Conservation (phyloP, 1,284 basidiomycete species). For the Sporisorium scitamineum region DNA sequence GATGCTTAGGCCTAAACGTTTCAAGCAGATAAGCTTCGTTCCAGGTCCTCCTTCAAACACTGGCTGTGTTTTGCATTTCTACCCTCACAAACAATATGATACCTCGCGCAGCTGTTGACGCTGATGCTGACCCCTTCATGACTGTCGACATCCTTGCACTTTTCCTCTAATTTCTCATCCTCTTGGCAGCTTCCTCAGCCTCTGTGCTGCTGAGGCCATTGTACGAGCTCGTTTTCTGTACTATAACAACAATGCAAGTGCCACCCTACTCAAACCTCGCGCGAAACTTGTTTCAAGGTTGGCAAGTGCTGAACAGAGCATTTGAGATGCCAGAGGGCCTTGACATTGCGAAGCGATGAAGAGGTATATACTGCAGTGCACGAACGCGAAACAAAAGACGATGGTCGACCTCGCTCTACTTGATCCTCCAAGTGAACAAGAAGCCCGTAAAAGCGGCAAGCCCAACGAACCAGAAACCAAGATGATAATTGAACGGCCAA, state of each 20-base stretch:
- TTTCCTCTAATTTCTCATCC: background rate
- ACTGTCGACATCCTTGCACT: background rate
- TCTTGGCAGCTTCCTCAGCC: background rate
- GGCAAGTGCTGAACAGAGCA: background rate
- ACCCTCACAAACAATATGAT: slow-evolving; percentile 10
- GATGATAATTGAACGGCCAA: slow-evolving; percentile 66
- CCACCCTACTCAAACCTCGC: too few relatives aligned
- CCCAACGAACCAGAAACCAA: slow-evolving; percentile 66
- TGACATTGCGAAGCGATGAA: background rate
- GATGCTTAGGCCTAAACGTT: slow-evolving; percentile 6
- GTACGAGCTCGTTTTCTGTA: slow-evolving; percentile 4
- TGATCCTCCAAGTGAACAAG: slow-evolving; percentile 52
- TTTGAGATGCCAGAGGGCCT: background rate
- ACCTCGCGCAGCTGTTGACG: slow-evolving; percentile 12
- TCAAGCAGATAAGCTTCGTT: background rate
- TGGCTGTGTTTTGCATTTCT: background rate
- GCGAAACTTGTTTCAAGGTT: background rate
- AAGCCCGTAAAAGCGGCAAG: slow-evolving; percentile 56
- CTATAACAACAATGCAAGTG: slow-evolving; percentile 11
- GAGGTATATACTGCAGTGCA: slow-evolving; percentile 1
- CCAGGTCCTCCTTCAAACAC: background rate
- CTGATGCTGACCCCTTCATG: background rate
- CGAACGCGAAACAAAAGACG: background rate
- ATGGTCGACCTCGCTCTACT: slow-evolving; percentile 9
- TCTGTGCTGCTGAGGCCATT: background rate